phyloP scores from a whole-genome alignment of 2,329 filamentous ascomycete species.

The Lomentospora prolificans region DNA sequence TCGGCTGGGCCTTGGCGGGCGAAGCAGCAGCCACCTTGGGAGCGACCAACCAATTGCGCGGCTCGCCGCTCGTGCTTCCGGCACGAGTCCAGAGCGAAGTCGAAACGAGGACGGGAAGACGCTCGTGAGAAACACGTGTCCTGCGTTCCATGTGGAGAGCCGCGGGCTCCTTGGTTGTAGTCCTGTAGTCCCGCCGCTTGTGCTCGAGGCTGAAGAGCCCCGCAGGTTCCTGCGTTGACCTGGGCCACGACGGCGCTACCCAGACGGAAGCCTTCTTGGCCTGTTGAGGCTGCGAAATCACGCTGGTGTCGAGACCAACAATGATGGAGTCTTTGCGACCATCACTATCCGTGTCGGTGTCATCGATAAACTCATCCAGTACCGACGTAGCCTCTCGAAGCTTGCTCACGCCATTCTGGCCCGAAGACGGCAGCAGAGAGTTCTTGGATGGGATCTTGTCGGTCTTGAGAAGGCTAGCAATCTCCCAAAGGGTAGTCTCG shows the following conservation, averaged over 20 bases:
- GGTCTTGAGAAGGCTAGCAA: conserved; percentile 47
- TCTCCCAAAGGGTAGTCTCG: conserved; percentile 54
- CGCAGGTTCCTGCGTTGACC: background rate
- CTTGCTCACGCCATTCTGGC: conserved; percentile 12
- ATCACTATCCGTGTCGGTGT: conserved; percentile 24
- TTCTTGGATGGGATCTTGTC: conserved; percentile 40
- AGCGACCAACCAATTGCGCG: conserved; percentile 15
- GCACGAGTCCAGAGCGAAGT: conserved; percentile 25
- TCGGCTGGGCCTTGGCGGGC: background rate
- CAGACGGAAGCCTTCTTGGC: background rate
- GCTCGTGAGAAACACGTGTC: conserved; percentile 18
- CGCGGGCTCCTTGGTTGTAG: conserved; percentile 22
- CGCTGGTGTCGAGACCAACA: conserved; percentile 21
- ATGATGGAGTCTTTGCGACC: conserved; percentile 17
- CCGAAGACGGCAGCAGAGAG: conserved; percentile 33
- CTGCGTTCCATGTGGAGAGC: conserved; percentile 25
- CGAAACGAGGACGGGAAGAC: conserved; percentile 22
- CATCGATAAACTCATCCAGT: conserved; percentile 9
- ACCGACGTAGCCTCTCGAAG: background rate
- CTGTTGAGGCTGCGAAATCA: conserved; percentile 9
- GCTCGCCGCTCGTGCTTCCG: background rate
- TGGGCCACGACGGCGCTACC: conserved; percentile 1
- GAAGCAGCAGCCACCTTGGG: background rate
- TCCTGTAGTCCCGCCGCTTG: conserved; percentile 19
- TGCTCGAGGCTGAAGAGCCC: conserved; percentile 15